A percentile compares a stretch with the other conserved stretches of the same genome.
These are phyloP conservation scores for Metahyphopichia silvanorum DNA, from an alignment of 805 yeast species.

Conservation along the genomic window DNA sequence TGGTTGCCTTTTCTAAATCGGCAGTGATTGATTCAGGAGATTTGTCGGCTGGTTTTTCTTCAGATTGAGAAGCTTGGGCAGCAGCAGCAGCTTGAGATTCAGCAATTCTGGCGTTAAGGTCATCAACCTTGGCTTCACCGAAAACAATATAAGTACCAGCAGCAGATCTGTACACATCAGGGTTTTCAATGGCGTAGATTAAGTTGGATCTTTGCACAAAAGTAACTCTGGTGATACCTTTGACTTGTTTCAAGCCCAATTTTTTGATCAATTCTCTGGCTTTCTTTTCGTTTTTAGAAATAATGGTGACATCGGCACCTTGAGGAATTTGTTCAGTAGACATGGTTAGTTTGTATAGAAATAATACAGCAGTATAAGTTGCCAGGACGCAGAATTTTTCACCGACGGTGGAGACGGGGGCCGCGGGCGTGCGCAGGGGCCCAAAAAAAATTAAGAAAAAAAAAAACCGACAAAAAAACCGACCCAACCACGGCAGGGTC, in stretches of 20 bases:
- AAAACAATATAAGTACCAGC: conserved; percentile 95
- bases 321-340: conserved; percentile 65
- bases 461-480: neutral
- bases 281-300: conserved; percentile 91
- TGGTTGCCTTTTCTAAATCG: conserved; percentile 70
- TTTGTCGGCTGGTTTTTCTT: conserved; percentile 39
- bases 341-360: conserved; percentile 20
- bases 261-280: conserved; percentile 88
- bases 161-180: conserved; percentile 91
- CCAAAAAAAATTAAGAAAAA: neutral
- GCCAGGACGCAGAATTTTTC: neutral
- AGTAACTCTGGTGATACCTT: conserved; percentile 93
- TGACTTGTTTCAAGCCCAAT: conserved; percentile 84
- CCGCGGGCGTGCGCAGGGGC: neutral
- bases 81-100: conserved; percentile 66
- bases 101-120: conserved; percentile 82
- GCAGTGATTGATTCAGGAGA: conserved; percentile 80
- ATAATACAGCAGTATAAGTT: neutral
- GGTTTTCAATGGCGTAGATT: conserved; percentile 85
- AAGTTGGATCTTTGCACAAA: conserved; percentile 91
- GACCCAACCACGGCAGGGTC: neutral
- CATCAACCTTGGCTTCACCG: conserved; percentile 97
- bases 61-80: conserved; percentile 36
- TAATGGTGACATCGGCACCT: conserved; percentile 78
- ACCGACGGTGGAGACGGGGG: neutral